Base-by-base conservation (phyloP, 495 filamentous ascomycete species). In the Hyaloscypha hepaticicola region DNA sequence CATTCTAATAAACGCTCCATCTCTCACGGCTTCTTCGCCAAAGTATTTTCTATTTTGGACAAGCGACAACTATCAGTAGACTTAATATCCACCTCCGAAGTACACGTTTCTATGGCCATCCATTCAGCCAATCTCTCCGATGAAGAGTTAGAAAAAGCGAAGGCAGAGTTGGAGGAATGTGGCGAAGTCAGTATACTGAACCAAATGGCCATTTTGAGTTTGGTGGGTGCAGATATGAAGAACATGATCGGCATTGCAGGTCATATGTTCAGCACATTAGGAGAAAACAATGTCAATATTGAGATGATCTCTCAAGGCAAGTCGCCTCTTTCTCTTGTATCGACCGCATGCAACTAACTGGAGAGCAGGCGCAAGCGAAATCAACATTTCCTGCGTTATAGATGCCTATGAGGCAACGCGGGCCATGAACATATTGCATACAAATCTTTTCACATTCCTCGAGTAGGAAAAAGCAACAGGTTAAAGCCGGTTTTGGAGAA, bases 371-470 rank as follows among this genome's bases (percentile, higher is more conserved):
- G 92, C 93, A 50, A 97, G 93, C 71, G 95, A 99, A 80, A 99
- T 99, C 77, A 97, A 97, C 75, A 99, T 99, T 60, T 95, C 91
- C 16, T 98, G 95, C 75, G 95, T 99, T 8, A 96, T 99, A 69
- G 91, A 95, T 70, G 91, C 91, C 70, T 82, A 89, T 70, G 91
- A 96, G 66, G 93, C 93, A 45, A 89, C 91, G 61, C 86, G 94
- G 61, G 95, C 95, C 16, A 87, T 98, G 79, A 97, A 94, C 71
- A 89, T 97, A 69, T 84, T 99, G 58, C 95, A 99, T 74, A 97
- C 94, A 21, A 91, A 88, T 77, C 84, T 99, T 57, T 97, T 99
- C 66, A 85, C 83, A 3, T 85, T 84, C 60, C 79, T 84, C 21
- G 83, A 84, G 29, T 82, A 71, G 38, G 57, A 7, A 16, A 19